A percentile compares a stretch with the other conserved stretches of the same genome.
Conservation (phyloP, 441 rosid species). For the Oxalis stricta region DNA sequence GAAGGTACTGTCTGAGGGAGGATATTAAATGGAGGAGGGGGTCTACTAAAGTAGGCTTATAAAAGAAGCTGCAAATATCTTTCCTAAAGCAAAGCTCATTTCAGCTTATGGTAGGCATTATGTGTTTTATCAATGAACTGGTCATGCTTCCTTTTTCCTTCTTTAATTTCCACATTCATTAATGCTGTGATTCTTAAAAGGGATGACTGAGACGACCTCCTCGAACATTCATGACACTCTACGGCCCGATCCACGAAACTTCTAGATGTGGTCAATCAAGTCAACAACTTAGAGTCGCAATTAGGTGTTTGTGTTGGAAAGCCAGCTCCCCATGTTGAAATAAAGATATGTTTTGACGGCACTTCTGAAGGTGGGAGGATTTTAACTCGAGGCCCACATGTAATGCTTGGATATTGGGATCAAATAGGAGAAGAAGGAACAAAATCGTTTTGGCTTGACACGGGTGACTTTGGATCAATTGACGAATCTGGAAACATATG, state of each 20-base stretch:
- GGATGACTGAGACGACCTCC: slow-evolving; percentile 90
- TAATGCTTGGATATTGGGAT: slow-evolving; percentile 72
- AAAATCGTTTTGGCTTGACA: slow-evolving; percentile 54
- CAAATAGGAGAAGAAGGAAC: slow-evolving; percentile 15
- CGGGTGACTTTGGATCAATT: slow-evolving; percentile 64
- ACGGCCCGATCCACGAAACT: slow-evolving; percentile 25
- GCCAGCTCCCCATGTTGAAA: slow-evolving; percentile 75
- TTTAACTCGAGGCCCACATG: slow-evolving; percentile 69
- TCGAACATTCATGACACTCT: slow-evolving; percentile 57
- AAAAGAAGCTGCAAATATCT: slow-evolving; percentile 25
- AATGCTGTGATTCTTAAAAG: slow-evolving; percentile 16
- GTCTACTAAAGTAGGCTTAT: slow-evolving; percentile 39
- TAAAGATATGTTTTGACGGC: slow-evolving; percentile 30
- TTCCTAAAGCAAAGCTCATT: slow-evolving; percentile 57
- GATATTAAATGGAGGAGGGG: slow-evolving; percentile 78
- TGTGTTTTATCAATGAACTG: slow-evolving; percentile 1
- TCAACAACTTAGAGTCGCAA: slow-evolving; percentile 18
- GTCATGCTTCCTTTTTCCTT: neutral
- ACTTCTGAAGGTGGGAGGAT: slow-evolving; percentile 43
- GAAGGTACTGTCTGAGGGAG: slow-evolving; percentile 31
- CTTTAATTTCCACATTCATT: neutral
- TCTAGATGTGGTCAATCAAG: slow-evolving; percentile 1
- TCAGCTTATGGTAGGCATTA: slow-evolving; percentile 64
- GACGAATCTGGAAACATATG: slow-evolving; percentile 53
- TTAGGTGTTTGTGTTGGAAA: slow-evolving; percentile 80